phyloP scores from a whole-genome alignment of 192 early-diverging fungal genomes.

The Umbelopsis ramanniana region DNA sequence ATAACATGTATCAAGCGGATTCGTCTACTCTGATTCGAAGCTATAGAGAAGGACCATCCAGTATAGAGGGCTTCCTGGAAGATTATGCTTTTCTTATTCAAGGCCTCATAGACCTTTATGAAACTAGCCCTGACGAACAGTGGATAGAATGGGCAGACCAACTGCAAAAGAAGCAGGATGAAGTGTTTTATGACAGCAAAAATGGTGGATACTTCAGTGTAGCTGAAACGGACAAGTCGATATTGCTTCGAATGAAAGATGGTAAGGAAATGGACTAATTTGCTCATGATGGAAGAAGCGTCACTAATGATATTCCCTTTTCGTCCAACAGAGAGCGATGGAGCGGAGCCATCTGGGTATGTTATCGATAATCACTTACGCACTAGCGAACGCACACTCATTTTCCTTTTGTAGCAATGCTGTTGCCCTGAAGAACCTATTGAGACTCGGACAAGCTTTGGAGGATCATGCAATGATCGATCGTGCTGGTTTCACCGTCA shows the following conservation, averaged over 20 bases:
- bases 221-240: conserved; percentile 40
- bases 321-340: conserved; percentile 57
- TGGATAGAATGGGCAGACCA: conserved; percentile 66
- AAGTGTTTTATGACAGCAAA: conserved; percentile 59
- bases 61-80: conserved; percentile 59
- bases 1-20: conserved; percentile 47
- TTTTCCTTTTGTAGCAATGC: conserved; percentile 43
- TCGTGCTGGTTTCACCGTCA: conserved; percentile 42
- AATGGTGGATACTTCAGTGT: conserved; percentile 57
- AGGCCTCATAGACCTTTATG: conserved; percentile 63
- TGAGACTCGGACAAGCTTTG: conserved; percentile 51
- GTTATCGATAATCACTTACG: not conserved
- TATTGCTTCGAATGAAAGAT: conserved; percentile 60
- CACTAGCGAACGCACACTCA: not conserved
- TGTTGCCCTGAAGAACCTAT: conserved; percentile 56
- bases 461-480: conserved; percentile 30
- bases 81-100: conserved; percentile 62
- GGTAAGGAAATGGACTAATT: conserved; percentile 36
- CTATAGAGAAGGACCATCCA: conserved; percentile 50
- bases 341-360: conserved; percentile 63
- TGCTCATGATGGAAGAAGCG: not conserved
- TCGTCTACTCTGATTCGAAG: conserved; percentile 46
- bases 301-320: not conserved
- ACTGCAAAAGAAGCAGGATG: conserved; percentile 59
- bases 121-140: conserved; percentile 48